A percentile compares a stretch with the other conserved stretches of the same genome.
These are phyloP conservation scores for Penicillium roqueforti DNA, from an alignment of 495 filamentous ascomycete genomes.

Conservation along the genomic window DNA sequence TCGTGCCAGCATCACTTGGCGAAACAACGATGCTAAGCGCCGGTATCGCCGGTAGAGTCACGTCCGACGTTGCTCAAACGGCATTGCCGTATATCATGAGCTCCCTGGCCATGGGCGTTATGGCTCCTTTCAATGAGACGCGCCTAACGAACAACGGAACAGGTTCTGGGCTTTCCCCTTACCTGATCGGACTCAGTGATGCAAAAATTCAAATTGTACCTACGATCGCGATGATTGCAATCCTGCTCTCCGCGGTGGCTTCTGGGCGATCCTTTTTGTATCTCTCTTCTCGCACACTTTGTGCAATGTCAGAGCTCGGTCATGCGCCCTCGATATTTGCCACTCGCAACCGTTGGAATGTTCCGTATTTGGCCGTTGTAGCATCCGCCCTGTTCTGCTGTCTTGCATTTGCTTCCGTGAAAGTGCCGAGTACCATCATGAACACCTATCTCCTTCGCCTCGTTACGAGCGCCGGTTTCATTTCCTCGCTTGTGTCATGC, in stretches of 20 bases:
- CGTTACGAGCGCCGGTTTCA: constrained; percentile 56
- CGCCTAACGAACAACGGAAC: constrained; percentile 45
- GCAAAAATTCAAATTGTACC: constrained; percentile 54
- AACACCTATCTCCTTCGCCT: constrained; percentile 54
- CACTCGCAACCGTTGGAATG: constrained; percentile 38
- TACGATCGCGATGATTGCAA: constrained; percentile 63
- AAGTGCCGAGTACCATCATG: constrained; percentile 26
- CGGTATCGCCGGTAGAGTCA: constrained; percentile 21
- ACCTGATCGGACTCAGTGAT: constrained; percentile 33
- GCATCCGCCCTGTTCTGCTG: constrained; percentile 37
- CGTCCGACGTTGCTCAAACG: constrained; percentile 29
- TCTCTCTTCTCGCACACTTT: constrained; percentile 50
- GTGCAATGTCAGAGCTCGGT: constrained; percentile 44
- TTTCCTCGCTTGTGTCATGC: constrained; percentile 56
- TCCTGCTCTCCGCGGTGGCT: constrained; percentile 68
- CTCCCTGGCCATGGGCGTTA: constrained; percentile 52
- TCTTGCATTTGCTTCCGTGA: constrained; percentile 35
- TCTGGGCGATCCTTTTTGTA: constrained; percentile 61
- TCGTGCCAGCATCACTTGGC: constrained; percentile 32
- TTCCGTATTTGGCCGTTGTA: constrained; percentile 45
- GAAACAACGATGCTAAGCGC: constrained; percentile 5
- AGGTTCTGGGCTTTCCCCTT: constrained; percentile 45
- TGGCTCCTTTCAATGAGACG: constrained; percentile 54
- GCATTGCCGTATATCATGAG: constrained; percentile 59
- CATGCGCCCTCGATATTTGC: constrained; percentile 44